phyloP scores from a whole-genome alignment of 345 rosid species.

The Eutrema heterophyllum region DNA sequence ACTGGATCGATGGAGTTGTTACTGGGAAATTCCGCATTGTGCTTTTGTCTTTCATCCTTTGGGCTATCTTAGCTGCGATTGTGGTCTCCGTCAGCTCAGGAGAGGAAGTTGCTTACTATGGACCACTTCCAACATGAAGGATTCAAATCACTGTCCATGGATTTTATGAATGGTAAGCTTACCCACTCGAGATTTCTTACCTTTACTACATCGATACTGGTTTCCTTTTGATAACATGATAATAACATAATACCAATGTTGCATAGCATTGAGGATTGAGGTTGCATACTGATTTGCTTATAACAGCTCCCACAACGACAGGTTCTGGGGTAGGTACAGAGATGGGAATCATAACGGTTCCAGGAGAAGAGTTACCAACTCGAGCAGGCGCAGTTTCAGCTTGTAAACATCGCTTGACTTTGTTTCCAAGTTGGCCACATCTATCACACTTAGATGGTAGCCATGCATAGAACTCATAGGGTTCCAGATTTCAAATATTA shows the following conservation, averaged over 20 bases:
- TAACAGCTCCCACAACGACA: not conserved
- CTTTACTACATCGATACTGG: not conserved
- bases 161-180: constrained; percentile 10
- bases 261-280: not conserved
- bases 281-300: not conserved
- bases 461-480: too few species aligned
- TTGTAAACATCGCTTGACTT: too few species aligned
- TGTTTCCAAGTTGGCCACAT: too few species aligned
- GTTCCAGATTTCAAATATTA: not conserved
- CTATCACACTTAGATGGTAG: not conserved
- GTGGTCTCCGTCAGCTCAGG: constrained; percentile 17
- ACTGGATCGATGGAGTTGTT: constrained; percentile 7
- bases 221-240: constrained; percentile 7
- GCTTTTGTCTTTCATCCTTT: constrained; percentile 17
- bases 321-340: too few species aligned
- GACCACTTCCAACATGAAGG: constrained; percentile 30
- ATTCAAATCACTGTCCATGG: not conserved
- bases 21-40: constrained; percentile 17
- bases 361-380: not conserved
- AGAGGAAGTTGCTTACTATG: constrained; percentile 19
- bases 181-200: not conserved
- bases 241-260: not conserved
- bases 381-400: too few species aligned
- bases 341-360: too few species aligned
- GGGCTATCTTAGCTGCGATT: constrained; percentile 23